These are phyloP conservation scores for Chlorociboria aeruginascens DNA, from an alignment of 495 filamentous ascomycete species.

Conservation along the genomic window DNA sequence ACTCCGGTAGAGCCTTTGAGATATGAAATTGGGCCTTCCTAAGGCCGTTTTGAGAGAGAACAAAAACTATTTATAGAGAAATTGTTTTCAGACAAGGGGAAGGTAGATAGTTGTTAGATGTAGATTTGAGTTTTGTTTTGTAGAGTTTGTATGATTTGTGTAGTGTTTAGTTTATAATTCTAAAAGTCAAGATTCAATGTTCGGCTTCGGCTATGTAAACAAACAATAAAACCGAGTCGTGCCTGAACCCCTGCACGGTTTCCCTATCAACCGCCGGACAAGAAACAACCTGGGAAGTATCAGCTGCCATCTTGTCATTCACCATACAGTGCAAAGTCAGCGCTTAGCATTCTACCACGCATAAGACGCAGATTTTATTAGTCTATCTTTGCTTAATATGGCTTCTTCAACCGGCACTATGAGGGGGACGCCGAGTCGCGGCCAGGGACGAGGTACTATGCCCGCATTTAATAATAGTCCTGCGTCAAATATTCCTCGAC, in stretches of 20 bases:
- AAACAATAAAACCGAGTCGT: background rate
- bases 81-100: background rate
- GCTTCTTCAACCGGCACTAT: conserved; percentile 24
- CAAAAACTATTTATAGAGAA: background rate
- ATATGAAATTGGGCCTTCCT: conserved; percentile 16
- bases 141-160: conserved; percentile 1
- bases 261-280: conserved; percentile 2
- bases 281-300: conserved; percentile 1
- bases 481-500: conserved; percentile 69
- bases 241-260: background rate
- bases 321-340: conserved; percentile 3
- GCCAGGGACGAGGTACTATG: conserved; percentile 50
- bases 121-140: background rate
- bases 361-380: too few relatives aligned
- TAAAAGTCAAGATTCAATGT: background rate
- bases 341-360: conserved; percentile 6
- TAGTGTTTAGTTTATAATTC: background rate
- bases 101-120: background rate
- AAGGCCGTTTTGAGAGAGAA: conserved; percentile 9
- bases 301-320: background rate
- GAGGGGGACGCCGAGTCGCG: conserved; percentile 50
- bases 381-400: conserved; percentile 6
- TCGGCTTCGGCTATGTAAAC: background rate
- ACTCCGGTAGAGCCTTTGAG: conserved; percentile 23
- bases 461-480: conserved; percentile 60